Evolutionary conservation across 371 early-diverging fungal genomes (phyloP).

Genomic region (Lichtheimia ornata): DNA sequence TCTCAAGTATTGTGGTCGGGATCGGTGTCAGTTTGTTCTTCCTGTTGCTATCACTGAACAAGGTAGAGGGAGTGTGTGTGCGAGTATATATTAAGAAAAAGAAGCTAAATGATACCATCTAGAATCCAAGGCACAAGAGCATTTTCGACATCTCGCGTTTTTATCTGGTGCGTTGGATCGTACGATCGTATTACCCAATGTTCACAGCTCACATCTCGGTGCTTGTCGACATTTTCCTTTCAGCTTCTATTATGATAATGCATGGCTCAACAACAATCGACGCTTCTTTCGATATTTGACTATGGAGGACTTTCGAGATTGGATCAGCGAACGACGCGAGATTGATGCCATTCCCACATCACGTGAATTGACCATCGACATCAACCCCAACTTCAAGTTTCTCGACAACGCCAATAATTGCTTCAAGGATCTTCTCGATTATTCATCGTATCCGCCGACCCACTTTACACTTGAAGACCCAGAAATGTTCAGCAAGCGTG

Average conservation of each 20-base stretch:
- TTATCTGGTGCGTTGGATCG: slow-evolving; percentile 29
- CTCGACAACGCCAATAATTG: slow-evolving; percentile 27
- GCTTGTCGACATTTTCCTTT: slow-evolving; percentile 32
- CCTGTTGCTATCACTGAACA: slow-evolving; percentile 45
- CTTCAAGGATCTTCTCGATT: slow-evolving; percentile 20
- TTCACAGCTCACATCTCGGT: slow-evolving; percentile 29
- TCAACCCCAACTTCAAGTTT: slow-evolving; percentile 32
- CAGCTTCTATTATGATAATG: slow-evolving; percentile 25
- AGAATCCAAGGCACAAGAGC: slow-evolving; percentile 46
- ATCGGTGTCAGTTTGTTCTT: slow-evolving; percentile 33
- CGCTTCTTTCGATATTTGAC: slow-evolving; percentile 27
- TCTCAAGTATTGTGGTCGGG: slow-evolving; percentile 32
- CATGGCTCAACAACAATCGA: slow-evolving; percentile 23
- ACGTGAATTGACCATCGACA: slow-evolving; percentile 37
- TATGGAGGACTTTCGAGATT: slow-evolving; percentile 24
- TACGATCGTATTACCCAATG: slow-evolving; percentile 39
- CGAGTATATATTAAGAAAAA: background rate
- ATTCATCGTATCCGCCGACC: slow-evolving; percentile 6
- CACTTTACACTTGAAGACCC: slow-evolving; percentile 26
- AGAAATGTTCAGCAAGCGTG: slow-evolving; percentile 14
- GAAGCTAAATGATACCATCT: background rate
- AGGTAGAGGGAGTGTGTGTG: slow-evolving; percentile 21
- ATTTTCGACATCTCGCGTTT: slow-evolving; percentile 38
- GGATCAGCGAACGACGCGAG: slow-evolving; percentile 22
- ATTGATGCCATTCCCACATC: slow-evolving; percentile 22